A percentile compares a stretch with the other conserved stretches of the same genome.
Evolutionary conservation across 2,329 filamentous ascomycete species (phyloP).

Genomic region (Colletotrichum truncatum): DNA sequence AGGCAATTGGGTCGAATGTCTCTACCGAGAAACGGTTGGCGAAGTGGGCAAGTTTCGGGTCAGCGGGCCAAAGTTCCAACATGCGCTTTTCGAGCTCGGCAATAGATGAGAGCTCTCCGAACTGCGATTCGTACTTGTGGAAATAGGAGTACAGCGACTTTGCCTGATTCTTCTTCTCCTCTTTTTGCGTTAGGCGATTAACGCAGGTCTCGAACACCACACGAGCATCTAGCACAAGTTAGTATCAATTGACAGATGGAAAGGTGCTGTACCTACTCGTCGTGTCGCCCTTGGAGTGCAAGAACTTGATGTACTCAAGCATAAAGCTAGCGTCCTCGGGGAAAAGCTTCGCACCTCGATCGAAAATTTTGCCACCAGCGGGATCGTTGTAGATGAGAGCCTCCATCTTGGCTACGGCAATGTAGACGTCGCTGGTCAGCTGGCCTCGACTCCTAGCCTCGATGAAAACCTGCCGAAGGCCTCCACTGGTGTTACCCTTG

Average conservation of each 20-base stretch:
- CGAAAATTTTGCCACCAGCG: constrained; percentile 93
- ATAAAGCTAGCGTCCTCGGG: constrained; percentile 94
- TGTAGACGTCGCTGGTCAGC: constrained; percentile 93
- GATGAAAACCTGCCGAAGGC: constrained; percentile 87
- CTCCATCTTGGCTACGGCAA: constrained; percentile 91
- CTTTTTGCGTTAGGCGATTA: constrained; percentile 80
- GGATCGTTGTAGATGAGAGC: constrained; percentile 96
- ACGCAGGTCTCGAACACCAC: constrained; percentile 97
- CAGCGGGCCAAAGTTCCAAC: constrained; percentile 91
- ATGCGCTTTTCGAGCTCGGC: constrained; percentile 91
- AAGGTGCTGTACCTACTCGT: constrained; percentile 73
- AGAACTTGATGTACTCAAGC: constrained; percentile 93
- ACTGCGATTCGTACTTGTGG: constrained; percentile 94
- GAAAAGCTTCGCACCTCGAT: constrained; percentile 91
- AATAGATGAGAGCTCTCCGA: constrained; percentile 91
- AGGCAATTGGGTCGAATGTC: constrained; percentile 82
- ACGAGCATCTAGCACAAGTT: constrained; percentile 74
- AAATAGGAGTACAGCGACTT: constrained; percentile 91
- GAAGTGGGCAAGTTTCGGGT: constrained; percentile 80
- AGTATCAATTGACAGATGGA: constrained; percentile 17
- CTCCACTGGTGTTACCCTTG: constrained; percentile 70
- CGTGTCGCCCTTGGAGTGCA: constrained; percentile 90
- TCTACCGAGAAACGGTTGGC: constrained; percentile 77
- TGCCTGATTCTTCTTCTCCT: constrained; percentile 77
- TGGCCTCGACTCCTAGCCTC: constrained; percentile 89